Percentiles rank a stretch among this genome's conserved stretches.
These are phyloP conservation scores for Boletellus ananiceps DNA, from an alignment of 768 basidiomycete genomes.

Conservation along the genomic window DNA sequence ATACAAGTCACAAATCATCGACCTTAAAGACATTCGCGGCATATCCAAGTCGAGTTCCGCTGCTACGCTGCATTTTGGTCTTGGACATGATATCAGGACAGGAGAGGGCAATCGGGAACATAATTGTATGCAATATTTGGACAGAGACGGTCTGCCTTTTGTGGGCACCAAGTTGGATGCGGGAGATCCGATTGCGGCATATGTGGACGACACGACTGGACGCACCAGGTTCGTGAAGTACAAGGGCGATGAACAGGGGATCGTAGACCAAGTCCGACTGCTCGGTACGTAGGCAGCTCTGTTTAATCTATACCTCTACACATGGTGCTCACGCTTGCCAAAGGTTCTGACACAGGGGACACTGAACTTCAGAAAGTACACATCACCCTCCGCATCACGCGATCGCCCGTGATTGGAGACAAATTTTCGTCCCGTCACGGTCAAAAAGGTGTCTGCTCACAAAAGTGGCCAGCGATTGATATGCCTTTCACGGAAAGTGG, in stretches of 20 bases:
- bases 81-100: conserved; percentile 68
- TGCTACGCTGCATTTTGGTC: conserved; percentile 85
- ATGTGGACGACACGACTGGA: conserved; percentile 80
- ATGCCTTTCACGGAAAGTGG: conserved; percentile 99
- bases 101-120: conserved; percentile 46
- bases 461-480: conserved; percentile 96
- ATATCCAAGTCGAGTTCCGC: conserved; percentile 50
- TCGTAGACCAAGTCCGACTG: conserved; percentile 87
- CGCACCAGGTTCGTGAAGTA: conserved; percentile 87
- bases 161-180: conserved; percentile 64
- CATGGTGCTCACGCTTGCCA: conserved; percentile 1
- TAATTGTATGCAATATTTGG: conserved; percentile 51
- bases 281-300: conserved; percentile 51
- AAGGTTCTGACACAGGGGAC: conserved; percentile 85
- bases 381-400: conserved; percentile 87
- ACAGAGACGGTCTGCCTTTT: conserved; percentile 79
- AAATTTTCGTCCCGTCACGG: conserved; percentile 99
- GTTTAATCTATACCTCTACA: background rate
- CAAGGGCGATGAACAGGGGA: conserved; percentile 91
- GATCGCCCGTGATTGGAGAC: conserved; percentile 96
- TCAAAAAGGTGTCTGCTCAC: conserved; percentile 99
- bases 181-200: conserved; percentile 82
- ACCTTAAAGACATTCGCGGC: conserved; percentile 77
- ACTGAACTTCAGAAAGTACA: conserved; percentile 89
- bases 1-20: conserved; percentile 91